Evolutionary conservation across 306 rosid genomes (phyloP), one percentile per base, ranked within the genome.

Genomic region (Myrica gale): DNA sequence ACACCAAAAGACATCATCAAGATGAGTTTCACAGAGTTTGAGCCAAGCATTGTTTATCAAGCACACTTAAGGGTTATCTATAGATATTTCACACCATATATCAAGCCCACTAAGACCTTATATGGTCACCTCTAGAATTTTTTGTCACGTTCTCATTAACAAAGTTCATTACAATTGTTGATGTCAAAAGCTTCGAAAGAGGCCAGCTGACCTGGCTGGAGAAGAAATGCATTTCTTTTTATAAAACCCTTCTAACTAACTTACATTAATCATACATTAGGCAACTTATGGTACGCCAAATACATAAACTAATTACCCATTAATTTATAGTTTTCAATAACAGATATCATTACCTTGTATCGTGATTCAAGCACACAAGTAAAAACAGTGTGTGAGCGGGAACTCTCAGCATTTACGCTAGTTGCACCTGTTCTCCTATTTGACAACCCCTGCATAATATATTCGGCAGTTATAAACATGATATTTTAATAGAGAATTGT

Each of bases 361-460:
- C 89, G 96, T 63, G 98, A 96, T 87, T 92, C 97, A 16, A 96
- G 90, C 78, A 96, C 96, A 82, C 99, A 96, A 53, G 96, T 90
- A 58, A 96, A 96, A 86, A 96, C 99, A 80, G 99, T 96, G 76
- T 96, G 99, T 46, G 99, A 96, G 56, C 99, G 97, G 53, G 99
- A 96, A 86, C 99, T 96, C 87, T 96, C 99, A 53, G 98, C 88
- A 83, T 96, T 96, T 78, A 96, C 87, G 80, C 98, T 92, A 70
- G 99, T 96, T 82, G 97, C 92, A 79, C 99, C 98, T 50, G 88
- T 85, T 83, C 99, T 92, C 85, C 98, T 91, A 84, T 96, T 92
- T 50, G 96, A 89, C 78, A 92, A 74, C 57, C 99, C 99, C 99
- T 96, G 92, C 85, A 88, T 47, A 73, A 68, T 68, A 56, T 52